These are phyloP conservation scores for Calonectria multiphialidica DNA, from an alignment of 2,329 filamentous ascomycete genomes.

Conservation along the genomic window DNA sequence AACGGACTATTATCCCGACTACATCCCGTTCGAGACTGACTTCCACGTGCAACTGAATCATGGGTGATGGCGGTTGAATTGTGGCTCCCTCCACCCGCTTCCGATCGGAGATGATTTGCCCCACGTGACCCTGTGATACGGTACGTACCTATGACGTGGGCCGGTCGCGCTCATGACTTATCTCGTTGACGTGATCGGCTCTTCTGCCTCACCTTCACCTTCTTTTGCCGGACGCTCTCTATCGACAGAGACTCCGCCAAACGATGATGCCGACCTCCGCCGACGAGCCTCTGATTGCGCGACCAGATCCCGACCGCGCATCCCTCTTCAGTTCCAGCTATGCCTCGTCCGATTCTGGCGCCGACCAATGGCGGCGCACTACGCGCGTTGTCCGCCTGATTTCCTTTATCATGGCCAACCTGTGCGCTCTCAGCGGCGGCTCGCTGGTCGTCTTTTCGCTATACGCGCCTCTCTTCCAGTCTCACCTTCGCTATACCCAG, in stretches of 20 bases:
- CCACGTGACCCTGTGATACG: conserved; percentile 13
- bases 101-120: background rate
- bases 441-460: conserved; percentile 95
- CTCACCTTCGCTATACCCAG: conserved; percentile 87
- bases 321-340: conserved; percentile 39
- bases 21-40: background rate
- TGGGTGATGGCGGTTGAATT: background rate
- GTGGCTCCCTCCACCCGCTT: background rate
- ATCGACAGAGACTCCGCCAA: background rate
- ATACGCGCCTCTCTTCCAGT: conserved; percentile 92
- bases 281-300: conserved; percentile 28
- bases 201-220: background rate
- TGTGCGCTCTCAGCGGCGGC: conserved; percentile 81
- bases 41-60: conserved; percentile 4
- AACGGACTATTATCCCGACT: background rate
- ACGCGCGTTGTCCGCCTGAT: conserved; percentile 55
- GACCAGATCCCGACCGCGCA: conserved; percentile 39
- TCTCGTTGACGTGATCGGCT: conserved; percentile 26
- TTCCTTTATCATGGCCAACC: conserved; percentile 66
- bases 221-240: background rate
- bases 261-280: conserved; percentile 36
- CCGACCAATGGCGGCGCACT: conserved; percentile 38
- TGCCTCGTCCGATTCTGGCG: conserved; percentile 36
- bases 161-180: conserved; percentile 4
- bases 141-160: conserved; percentile 24